Conservation (phyloP, 345 rosid species). For the Brassica cretica region DNA sequence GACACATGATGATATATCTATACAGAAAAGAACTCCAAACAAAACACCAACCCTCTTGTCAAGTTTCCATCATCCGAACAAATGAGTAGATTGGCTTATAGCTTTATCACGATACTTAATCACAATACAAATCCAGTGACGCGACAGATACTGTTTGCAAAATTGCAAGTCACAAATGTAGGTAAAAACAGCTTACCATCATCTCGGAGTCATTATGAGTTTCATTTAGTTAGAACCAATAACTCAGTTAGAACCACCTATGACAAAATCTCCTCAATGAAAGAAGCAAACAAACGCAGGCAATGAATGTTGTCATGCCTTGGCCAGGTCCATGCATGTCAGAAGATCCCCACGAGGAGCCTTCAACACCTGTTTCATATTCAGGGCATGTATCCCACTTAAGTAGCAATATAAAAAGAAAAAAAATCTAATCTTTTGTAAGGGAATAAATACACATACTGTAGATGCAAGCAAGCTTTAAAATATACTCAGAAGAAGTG, state of each 20-base stretch:
- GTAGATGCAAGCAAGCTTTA: constrained; percentile 54
- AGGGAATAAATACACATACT: constrained; percentile 43
- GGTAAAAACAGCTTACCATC: constrained; percentile 51
- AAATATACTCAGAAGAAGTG: constrained; percentile 12
- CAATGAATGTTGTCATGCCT: constrained; percentile 45
- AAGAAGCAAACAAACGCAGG: constrained; percentile 12
- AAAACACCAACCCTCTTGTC: constrained; percentile 46
- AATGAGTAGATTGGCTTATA: constrained; percentile 18
- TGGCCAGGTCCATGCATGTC: constrained; percentile 91
- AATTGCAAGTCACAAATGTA: no score
- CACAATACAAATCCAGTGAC: not conserved
- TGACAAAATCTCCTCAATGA: not conserved
- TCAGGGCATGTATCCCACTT: not conserved
- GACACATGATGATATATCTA: not conserved
- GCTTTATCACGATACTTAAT: constrained; percentile 1
- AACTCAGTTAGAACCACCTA: not conserved
- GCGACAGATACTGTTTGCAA: not conserved
- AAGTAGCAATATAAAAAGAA: not conserved
- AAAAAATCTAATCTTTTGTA: not conserved
- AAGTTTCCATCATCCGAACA: constrained; percentile 72
- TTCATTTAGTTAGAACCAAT: constrained; percentile 45
- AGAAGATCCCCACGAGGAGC: constrained; percentile 81
- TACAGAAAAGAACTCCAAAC: constrained; percentile 1
- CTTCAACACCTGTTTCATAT: constrained; percentile 54
- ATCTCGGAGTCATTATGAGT: constrained; percentile 78